Conservation (phyloP, 2,329 filamentous ascomycete species). For the Monosporascus sp. region DNA sequence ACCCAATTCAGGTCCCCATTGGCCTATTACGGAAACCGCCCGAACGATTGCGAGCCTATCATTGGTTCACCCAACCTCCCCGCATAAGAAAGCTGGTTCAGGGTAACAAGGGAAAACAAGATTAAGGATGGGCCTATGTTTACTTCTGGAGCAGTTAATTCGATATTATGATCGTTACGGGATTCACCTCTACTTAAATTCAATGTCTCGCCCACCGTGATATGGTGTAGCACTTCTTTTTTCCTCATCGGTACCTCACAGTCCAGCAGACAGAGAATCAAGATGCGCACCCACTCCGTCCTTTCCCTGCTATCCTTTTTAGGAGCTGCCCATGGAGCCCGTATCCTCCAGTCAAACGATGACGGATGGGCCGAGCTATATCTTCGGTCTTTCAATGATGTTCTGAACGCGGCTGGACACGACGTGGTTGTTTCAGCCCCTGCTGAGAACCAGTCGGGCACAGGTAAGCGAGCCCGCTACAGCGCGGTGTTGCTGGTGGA, state of each 20-base stretch:
- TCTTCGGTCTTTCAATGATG: constrained; percentile 53
- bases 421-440: constrained; percentile 60
- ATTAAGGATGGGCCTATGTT: background rate
- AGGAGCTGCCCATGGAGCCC: constrained; percentile 28
- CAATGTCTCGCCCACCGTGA: background rate
- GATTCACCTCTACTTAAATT: background rate
- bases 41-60: background rate
- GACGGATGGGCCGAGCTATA: constrained; percentile 71
- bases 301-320: constrained; percentile 9
- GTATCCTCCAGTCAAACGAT: constrained; percentile 63
- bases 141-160: background rate
- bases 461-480: constrained; percentile 34
- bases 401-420: constrained; percentile 50
- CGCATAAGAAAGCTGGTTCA: background rate
- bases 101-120: background rate
- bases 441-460: constrained; percentile 61
- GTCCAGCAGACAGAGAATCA: background rate
- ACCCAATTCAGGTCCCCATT: background rate
- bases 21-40: background rate
- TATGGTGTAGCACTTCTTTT: too few relatives aligned
- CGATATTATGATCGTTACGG: background rate
- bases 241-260: background rate
- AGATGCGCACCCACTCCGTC: constrained; percentile 13
- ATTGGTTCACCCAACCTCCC: background rate
- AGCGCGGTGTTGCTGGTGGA: background rate